These are phyloP conservation scores for Rhododendron vialii DNA, from an alignment of 148 eudicot genomes.

Conservation along the genomic window DNA sequence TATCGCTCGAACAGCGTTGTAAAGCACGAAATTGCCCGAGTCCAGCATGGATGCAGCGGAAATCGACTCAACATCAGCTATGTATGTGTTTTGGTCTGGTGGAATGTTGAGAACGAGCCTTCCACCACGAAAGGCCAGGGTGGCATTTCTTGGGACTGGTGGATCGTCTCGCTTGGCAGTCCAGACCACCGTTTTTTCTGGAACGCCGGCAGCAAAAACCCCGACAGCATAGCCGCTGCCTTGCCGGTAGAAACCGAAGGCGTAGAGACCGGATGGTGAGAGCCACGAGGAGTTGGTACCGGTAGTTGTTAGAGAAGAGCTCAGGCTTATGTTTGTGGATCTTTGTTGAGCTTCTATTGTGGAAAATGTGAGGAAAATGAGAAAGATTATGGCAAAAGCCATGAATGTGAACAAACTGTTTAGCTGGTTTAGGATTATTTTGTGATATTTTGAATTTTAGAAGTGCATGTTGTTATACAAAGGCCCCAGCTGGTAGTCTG, in stretches of 20 bases:
- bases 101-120: slow-evolving; percentile 10
- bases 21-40: slow-evolving; percentile 37
- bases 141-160: not conserved
- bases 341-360: not conserved
- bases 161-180: slow-evolving; percentile 24
- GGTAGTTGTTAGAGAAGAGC: slow-evolving; percentile 9
- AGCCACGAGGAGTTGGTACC: not conserved
- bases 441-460: not conserved
- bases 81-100: not conserved
- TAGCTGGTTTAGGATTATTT: not conserved
- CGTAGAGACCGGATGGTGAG: slow-evolving; percentile 19
- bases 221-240: slow-evolving; percentile 24
- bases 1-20: not conserved
- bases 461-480: not conserved
- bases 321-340: not conserved
- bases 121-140: slow-evolving; percentile 17
- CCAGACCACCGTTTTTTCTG: slow-evolving; percentile 26
- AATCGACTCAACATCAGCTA: not conserved
- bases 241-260: slow-evolving; percentile 31
- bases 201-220: slow-evolving; percentile 18
- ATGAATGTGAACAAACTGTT: not conserved
- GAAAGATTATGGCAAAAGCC: not conserved
- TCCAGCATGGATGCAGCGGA: slow-evolving; percentile 34
- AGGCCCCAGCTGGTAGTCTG: not conserved
- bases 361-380: not conserved